Evolutionary conservation across 1,284 basidiomycete species (phyloP).

Genomic region (Puccinia novopanici): DNA sequence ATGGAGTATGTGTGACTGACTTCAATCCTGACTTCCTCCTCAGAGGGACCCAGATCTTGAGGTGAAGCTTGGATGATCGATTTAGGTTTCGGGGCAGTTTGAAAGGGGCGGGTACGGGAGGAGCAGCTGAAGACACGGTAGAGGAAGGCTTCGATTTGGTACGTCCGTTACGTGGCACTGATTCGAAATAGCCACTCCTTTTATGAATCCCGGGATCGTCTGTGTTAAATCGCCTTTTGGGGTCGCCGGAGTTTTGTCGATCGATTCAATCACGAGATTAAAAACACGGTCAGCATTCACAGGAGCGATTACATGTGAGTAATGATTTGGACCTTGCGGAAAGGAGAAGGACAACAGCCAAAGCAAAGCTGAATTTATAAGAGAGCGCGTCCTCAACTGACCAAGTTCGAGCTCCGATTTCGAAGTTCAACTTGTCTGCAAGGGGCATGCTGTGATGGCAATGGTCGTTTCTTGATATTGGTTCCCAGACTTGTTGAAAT

Average conservation of each 20-base stretch:
- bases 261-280: neutral
- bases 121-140: slow-evolving; percentile 3
- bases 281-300: slow-evolving; percentile 22
- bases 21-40: slow-evolving; percentile 8
- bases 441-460: slow-evolving; percentile 44
- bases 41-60: slow-evolving; percentile 15
- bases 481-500: too few species aligned
- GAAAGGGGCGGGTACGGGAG: neutral
- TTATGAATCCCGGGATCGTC: slow-evolving; percentile 28
- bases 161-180: neutral
- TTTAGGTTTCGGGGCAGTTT: slow-evolving; percentile 4
- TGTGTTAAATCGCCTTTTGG: slow-evolving; percentile 14
- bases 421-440: slow-evolving; percentile 24
- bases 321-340: neutral
- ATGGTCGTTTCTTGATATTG: neutral
- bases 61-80: neutral
- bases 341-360: too few species aligned
- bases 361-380: too few species aligned
- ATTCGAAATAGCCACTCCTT: slow-evolving; percentile 44
- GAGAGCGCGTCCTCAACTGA: slow-evolving; percentile 11
- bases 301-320: neutral
- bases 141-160: slow-evolving; percentile 13
- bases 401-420: slow-evolving; percentile 44
- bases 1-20: neutral
- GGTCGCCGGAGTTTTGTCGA: neutral